These are phyloP conservation scores for Dacryopinax spathularia DNA, from an alignment of 768 basidiomycete species.

Conservation along the genomic window DNA sequence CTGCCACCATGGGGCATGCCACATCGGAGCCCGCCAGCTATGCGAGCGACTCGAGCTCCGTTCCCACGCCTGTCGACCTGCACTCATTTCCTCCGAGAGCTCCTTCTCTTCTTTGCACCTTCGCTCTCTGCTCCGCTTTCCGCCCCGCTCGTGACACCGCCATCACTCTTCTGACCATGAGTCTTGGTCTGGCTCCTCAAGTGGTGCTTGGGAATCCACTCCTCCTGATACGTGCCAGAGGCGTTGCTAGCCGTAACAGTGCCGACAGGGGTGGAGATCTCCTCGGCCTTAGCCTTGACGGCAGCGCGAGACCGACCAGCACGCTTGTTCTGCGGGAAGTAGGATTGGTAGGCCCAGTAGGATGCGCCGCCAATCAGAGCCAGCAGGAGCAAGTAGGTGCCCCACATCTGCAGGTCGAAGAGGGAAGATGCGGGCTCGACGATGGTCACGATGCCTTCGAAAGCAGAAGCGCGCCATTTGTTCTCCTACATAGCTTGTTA, in stretches of 20 bases:
- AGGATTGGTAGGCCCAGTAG: slow-evolving; percentile 52
- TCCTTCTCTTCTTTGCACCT: slow-evolving; percentile 8
- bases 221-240: slow-evolving; percentile 63
- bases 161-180: slow-evolving; percentile 34
- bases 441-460: slow-evolving; percentile 60
- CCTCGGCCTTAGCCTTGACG: slow-evolving; percentile 19
- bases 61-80: neutral
- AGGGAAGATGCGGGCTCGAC: slow-evolving; percentile 67
- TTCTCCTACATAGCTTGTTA: slow-evolving; percentile 30
- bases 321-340: slow-evolving; percentile 42
- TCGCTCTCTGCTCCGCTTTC: slow-evolving; percentile 24
- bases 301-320: slow-evolving; percentile 32
- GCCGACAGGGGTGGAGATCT: slow-evolving; percentile 41
- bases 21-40: neutral
- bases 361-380: slow-evolving; percentile 46
- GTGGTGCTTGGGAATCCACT: slow-evolving; percentile 88
- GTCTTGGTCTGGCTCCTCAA: slow-evolving; percentile 42
- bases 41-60: too few species aligned
- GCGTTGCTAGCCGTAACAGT: slow-evolving; percentile 45
- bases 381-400: slow-evolving; percentile 55
- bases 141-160: slow-evolving; percentile 42
- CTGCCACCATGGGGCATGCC: neutral
- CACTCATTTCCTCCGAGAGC: slow-evolving; percentile 6
- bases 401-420: slow-evolving; percentile 70
- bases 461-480: slow-evolving; percentile 50